Base-by-base conservation (phyloP, 2,329 filamentous ascomycete species). In the Rhynchosporium graminicola region DNA sequence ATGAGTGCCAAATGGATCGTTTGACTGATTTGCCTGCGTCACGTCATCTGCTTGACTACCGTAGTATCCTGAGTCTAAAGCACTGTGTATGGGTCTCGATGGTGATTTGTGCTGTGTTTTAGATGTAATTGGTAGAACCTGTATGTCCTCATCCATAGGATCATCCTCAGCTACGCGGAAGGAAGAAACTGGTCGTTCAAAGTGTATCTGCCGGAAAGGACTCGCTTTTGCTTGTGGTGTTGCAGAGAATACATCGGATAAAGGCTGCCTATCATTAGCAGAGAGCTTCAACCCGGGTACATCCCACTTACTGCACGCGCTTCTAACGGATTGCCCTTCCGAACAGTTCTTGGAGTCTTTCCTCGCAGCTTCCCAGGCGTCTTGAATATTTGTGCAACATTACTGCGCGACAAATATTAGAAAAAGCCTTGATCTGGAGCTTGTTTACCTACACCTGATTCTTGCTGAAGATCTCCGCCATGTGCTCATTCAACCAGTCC, bases 401-500 rank as follows among this genome's bases (percentile, higher is more conserved):
- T 94, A 66, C 95, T 98, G 71, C 31, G 31, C 28, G 8, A 12
- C n/a, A 12, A 29, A 42, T 48, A 57, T 71, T 51, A 72, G 67
- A 43, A 56, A 7, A 26, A 40, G 40, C 62, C 36, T 36, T 62
- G 55, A 40, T 28, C n/a, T 40, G 48, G 64, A 45, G 58, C 59
- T 61, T 69, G 67, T 72, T 70, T 68, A 83, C 89, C 72, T 85
- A 97, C 95, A 92, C 85, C 77, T 93, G 87, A 73, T 92, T 90
- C 70, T 89, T 87, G 71, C 87, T 89, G 75, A 98, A 96, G 72
- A 99, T 91, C 67, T 96, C 92, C 56, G 87, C 86, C 94, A 99
- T 97, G 76, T 99, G 95, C 78, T 98, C 95, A 73, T 99, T 98
- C 71, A 99, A 81, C 95, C 95, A 99, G 75, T 98, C 93, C 73